Evolutionary conservation across 179 eudicot species (phyloP).

Genomic region (Pouteria campechiana): DNA sequence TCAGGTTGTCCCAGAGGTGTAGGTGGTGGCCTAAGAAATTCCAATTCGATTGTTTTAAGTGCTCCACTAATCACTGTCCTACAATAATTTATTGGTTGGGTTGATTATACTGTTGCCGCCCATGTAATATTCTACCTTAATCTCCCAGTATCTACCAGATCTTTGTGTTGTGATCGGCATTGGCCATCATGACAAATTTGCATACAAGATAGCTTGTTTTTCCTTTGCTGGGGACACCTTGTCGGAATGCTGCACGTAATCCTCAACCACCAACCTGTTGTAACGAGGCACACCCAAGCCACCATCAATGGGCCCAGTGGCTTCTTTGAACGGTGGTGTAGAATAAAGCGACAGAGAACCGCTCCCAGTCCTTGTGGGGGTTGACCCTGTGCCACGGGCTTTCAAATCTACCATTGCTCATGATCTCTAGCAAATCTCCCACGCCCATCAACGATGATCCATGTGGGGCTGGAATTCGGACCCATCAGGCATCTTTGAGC

Average conservation of each 20-base stretch:
- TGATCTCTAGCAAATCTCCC: constrained; percentile 66
- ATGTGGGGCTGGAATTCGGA: constrained; percentile 39
- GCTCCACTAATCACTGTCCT: too few relatives aligned
- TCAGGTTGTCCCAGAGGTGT: too few relatives aligned
- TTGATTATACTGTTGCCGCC: too few relatives aligned
- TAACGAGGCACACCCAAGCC: background rate
- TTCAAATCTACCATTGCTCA: constrained; percentile 54
- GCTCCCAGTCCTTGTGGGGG: constrained; percentile 30
- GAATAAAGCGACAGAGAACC: constrained; percentile 43
- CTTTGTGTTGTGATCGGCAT: too few relatives aligned
- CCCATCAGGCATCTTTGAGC: constrained; percentile 51
- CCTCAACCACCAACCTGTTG: too few relatives aligned
- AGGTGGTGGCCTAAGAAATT: too few relatives aligned
- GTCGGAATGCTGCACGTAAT: constrained; percentile 5
- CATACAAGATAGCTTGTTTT: constrained; percentile 7
- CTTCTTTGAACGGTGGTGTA: constrained; percentile 19
- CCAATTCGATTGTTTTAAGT: too few relatives aligned
- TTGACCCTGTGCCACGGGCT: constrained; percentile 54
- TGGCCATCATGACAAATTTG: too few relatives aligned
- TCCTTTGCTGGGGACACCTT: constrained; percentile 3
- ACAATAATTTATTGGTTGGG: too few relatives aligned
- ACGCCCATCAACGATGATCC: constrained; percentile 42
- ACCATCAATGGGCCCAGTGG: constrained; percentile 31
- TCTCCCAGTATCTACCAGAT: too few relatives aligned
- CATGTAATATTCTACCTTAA: too few relatives aligned